Evolutionary conservation across 495 filamentous ascomycete species (phyloP), one percentile per base, ranked within the genome.

Genomic region (Penicillium chermesinum): DNA sequence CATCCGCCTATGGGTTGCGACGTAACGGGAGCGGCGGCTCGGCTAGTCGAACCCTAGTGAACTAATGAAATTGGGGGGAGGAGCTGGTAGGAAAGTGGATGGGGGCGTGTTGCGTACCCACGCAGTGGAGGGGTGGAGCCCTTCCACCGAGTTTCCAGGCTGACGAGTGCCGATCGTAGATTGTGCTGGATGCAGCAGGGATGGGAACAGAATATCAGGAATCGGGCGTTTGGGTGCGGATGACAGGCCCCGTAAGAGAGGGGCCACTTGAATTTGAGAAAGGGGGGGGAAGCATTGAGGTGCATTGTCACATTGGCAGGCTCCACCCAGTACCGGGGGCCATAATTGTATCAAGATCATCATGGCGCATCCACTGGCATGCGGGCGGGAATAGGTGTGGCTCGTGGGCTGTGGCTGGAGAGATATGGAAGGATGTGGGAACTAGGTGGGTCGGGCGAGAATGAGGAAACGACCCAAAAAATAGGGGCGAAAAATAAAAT

Each of bases 41-140:
- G 58, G 58, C 52, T 62, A 62, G 52, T 38, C 52, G 48, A 51
- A 48, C 52, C 52, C 55, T 53, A 48, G 25, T 16, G 25, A 49
- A 17, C 2, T 25, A 21, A 41, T 21, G 17, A 21, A 25, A 41
- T 19, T 14, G 34, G n/a, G 21, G 10, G n/a, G n/a, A n/a, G n/a
- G n/a, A n/a, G n/a, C n/a, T n/a, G n/a, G n/a, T n/a, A n/a, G n/a
- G n/a, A n/a, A n/a, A n/a, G 20, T n/a, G 19, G 14, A 44, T 34
- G 20, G 14, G 14, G 34, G 12, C 42, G 42, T 33, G 30, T 34
- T 44, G 44, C 33, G 44, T 38, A 37, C 38, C 44, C 44, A 48
- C 37, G 21, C 35, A 15, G 22, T 37, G 35, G 35, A 37, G 35
- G 5, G 25, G 49, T 52, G 49, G 49, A 46, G 41, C 22, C 35